Conservation (phyloP, 257 asterid species). For the Ophiorrhiza pumila region DNA sequence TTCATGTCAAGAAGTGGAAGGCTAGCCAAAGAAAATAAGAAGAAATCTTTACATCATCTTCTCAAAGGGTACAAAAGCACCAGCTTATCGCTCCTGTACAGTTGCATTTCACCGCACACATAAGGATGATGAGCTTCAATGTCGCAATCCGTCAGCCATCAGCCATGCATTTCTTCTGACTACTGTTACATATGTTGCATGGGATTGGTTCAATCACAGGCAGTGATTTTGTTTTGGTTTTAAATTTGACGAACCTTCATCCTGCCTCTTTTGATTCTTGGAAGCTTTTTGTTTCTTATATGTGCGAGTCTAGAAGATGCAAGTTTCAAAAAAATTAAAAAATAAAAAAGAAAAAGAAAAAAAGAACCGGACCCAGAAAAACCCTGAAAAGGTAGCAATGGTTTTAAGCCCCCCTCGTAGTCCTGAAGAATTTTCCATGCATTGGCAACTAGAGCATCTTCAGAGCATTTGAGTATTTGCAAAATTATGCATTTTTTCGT, state of each 20-base stretch:
- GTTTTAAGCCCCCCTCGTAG: not conserved
- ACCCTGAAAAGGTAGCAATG: conserved; percentile 3
- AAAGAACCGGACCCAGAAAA: no score
- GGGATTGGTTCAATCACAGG: not conserved
- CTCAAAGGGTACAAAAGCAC: conserved; percentile 1
- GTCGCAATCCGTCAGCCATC: not conserved
- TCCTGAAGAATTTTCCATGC: not conserved
- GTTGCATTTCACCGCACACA: not conserved
- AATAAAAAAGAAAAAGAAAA: not conserved
- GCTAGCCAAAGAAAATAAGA: not conserved
- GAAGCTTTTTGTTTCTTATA: not conserved
- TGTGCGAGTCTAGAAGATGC: conserved; percentile 3
- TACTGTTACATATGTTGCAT: not conserved
- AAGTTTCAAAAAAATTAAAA: not conserved
- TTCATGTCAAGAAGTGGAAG: not conserved
- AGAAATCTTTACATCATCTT: not conserved
- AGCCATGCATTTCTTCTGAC: not conserved
- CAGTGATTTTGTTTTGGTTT: not conserved
- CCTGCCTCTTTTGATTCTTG: not conserved
- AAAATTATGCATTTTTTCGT: conserved; percentile 4
- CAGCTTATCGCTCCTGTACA: conserved; percentile 1
- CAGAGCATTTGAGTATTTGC: not conserved
- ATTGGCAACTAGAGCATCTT: not conserved
- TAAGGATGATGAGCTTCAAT: conserved; percentile 6
- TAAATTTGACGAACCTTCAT: not conserved